These are phyloP conservation scores for Aspergillus sp. DNA, from an alignment of 2,329 filamentous ascomycete genomes.

Conservation along the genomic window DNA sequence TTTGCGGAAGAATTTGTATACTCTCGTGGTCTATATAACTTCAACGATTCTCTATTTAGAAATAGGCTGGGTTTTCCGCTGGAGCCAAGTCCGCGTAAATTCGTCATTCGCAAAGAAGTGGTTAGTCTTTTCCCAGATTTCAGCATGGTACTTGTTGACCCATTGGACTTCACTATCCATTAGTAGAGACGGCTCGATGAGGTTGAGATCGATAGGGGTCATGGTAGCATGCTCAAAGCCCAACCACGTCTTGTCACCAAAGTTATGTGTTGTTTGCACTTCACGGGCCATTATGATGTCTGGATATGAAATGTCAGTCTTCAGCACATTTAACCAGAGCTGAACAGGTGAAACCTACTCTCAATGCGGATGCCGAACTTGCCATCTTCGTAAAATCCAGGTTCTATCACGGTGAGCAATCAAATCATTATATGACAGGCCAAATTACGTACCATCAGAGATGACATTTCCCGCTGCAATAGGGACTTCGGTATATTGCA, in stretches of 20 bases:
- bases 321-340: not conserved
- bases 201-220: constrained; percentile 84
- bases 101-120: constrained; percentile 65
- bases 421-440: not conserved
- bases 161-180: constrained; percentile 69
- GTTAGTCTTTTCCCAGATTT: constrained; percentile 75
- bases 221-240: constrained; percentile 97
- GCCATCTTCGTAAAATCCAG: constrained; percentile 94
- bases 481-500: constrained; percentile 85
- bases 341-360: constrained; percentile 39
- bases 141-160: constrained; percentile 76
- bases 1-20: too few species aligned
- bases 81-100: constrained; percentile 68
- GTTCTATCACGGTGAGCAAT: constrained; percentile 47
- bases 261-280: constrained; percentile 75
- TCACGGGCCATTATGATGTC: constrained; percentile 84
- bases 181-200: constrained; percentile 69
- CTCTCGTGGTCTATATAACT: not conserved
- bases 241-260: constrained; percentile 88
- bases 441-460: constrained; percentile 54
- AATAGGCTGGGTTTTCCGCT: constrained; percentile 71
- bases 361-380: constrained; percentile 93
- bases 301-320: constrained; percentile 13
- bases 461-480: constrained; percentile 88
- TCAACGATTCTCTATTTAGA: constrained; percentile 25